Evolutionary conservation across 2,329 filamentous ascomycete species (phyloP).

Genomic region (Domatiomyces catenatus): DNA sequence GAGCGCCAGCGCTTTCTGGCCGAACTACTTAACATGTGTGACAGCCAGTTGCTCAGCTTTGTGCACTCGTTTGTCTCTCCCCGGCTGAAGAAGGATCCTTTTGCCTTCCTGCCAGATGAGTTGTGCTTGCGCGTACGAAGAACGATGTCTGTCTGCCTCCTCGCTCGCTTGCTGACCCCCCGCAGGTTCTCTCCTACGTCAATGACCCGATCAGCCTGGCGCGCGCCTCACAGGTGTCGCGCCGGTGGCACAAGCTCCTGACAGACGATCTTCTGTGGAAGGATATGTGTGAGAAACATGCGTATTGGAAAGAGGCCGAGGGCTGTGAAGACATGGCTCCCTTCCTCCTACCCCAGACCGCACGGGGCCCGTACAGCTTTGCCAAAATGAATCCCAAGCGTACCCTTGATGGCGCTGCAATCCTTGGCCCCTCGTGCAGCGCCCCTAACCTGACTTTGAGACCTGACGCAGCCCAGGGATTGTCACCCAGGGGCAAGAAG

Average conservation of each 20-base stretch:
- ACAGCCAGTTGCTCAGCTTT: slow-evolving; percentile 87
- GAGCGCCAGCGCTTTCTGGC: slow-evolving; percentile 70
- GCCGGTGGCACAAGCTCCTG: slow-evolving; percentile 79
- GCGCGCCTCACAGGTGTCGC: slow-evolving; percentile 88
- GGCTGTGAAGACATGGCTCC: slow-evolving; percentile 26
- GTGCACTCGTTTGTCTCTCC: slow-evolving; percentile 93
- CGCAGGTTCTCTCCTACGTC: slow-evolving; percentile 81
- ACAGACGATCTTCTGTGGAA: slow-evolving; percentile 98
- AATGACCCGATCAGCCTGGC: slow-evolving; percentile 91
- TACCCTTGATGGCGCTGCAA: slow-evolving; percentile 9
- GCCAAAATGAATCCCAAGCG: slow-evolving; percentile 10
- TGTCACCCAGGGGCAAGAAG: slow-evolving; percentile 21
- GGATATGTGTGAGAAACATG: slow-evolving; percentile 88
- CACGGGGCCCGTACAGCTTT: slow-evolving; percentile 31
- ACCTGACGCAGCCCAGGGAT: slow-evolving; percentile 7
- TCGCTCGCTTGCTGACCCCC: slow-evolving; percentile 1
- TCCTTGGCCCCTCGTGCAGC: slow-evolving; percentile 29
- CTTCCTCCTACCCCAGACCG: slow-evolving; percentile 30
- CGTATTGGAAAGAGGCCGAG: slow-evolving; percentile 51
- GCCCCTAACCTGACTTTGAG: slow-evolving; percentile 31
- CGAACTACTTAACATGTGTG: slow-evolving; percentile 83
- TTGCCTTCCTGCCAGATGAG: slow-evolving; percentile 81
- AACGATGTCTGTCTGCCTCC: not conserved
- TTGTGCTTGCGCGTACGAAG: slow-evolving; percentile 65
- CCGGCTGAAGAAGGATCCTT: slow-evolving; percentile 87